These are phyloP conservation scores for Akanthomyces lecanii DNA, from an alignment of 2,329 filamentous ascomycete genomes.

Conservation along the genomic window DNA sequence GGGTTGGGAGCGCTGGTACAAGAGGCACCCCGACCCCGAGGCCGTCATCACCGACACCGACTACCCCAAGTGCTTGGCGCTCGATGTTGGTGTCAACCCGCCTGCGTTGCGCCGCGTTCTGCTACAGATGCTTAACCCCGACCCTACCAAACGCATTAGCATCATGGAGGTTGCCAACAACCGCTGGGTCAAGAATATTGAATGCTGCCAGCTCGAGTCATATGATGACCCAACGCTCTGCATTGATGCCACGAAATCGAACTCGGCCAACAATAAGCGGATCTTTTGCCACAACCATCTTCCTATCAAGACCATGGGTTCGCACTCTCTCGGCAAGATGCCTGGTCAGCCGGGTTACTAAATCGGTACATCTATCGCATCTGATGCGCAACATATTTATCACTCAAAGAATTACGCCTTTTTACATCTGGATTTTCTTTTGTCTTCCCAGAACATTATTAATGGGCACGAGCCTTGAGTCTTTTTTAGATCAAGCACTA, in stretches of 20 bases:
- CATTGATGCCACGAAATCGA: constrained; percentile 60
- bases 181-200: constrained; percentile 68
- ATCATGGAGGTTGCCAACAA: constrained; percentile 66
- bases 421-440: constrained; percentile 12
- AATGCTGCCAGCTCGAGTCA: constrained; percentile 72
- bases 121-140: constrained; percentile 77
- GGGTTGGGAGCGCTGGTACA: constrained; percentile 67
- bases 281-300: constrained; percentile 58
- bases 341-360: constrained; percentile 53
- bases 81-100: constrained; percentile 63
- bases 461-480: constrained; percentile 2
- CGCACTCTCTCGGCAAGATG: constrained; percentile 52
- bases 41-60: constrained; percentile 49
- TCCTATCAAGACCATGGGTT: constrained; percentile 42
- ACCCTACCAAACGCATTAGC: constrained; percentile 65
- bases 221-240: constrained; percentile 59
- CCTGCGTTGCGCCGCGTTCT: constrained; percentile 66
- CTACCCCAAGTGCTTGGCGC: constrained; percentile 60
- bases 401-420: constrained; percentile 4
- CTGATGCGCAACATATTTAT: neutral
- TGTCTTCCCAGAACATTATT: constrained; percentile 5
- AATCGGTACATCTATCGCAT: constrained; percentile 16
- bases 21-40: constrained; percentile 42
- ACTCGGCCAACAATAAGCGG: constrained; percentile 42
- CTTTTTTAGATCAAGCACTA: constrained; percentile 8